Evolutionary conservation across 106 monocot genomes (phyloP).

Genomic region (Acorus calamus): DNA sequence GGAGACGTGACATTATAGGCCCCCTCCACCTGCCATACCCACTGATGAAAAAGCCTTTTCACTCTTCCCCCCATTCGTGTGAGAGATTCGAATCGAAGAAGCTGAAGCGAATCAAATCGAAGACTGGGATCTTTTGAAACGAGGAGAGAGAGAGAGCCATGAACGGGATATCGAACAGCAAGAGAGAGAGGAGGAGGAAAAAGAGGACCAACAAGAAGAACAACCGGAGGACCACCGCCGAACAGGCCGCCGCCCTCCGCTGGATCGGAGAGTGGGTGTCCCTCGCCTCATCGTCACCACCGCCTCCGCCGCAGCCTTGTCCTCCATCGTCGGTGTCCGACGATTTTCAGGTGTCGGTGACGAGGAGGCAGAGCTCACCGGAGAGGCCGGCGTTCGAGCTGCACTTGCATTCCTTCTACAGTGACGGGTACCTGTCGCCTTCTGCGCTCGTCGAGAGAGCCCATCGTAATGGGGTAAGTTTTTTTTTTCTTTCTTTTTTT

Average conservation of each 20-base stretch:
- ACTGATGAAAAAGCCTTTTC: no score
- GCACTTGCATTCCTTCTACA: slow-evolving; percentile 64
- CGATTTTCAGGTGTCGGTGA: slow-evolving; percentile 11
- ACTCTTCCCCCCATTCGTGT: no score
- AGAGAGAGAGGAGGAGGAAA: slow-evolving; percentile 27
- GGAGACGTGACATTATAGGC: no score
- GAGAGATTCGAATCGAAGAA: no score
- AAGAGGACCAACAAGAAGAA: slow-evolving; percentile 46
- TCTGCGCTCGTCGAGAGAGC: slow-evolving; percentile 57
- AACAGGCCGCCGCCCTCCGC: slow-evolving; percentile 26
- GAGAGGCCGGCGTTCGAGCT: slow-evolving; percentile 52
- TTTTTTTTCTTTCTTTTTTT: background rate
- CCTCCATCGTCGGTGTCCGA: no score
- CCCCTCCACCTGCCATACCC: no score
- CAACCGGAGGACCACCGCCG: slow-evolving; percentile 20
- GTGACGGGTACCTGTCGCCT: slow-evolving; percentile 75
- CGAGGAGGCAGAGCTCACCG: background rate
- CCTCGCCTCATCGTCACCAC: background rate
- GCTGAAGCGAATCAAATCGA: no score
- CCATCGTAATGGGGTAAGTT: slow-evolving; percentile 52
- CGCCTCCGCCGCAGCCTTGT: no score
- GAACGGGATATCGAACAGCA: slow-evolving; percentile 8
- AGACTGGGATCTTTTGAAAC: background rate
- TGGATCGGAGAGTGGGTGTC: slow-evolving; percentile 46
- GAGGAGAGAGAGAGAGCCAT: background rate